Conservation (phyloP, 768 basidiomycete species). For the Pleurotus citrinopileatus region DNA sequence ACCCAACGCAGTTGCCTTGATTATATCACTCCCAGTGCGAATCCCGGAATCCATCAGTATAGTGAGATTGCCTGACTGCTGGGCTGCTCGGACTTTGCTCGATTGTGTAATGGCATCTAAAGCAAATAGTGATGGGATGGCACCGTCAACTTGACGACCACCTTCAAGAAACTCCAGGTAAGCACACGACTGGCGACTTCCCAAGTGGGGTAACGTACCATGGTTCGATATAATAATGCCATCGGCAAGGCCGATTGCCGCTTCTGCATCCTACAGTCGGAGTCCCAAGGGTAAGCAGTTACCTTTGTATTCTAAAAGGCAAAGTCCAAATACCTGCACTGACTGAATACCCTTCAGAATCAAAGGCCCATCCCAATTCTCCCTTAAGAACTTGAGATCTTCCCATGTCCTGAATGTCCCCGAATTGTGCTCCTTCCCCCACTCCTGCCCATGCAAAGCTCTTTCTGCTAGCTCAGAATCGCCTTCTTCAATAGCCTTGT, state of each 20-base stretch:
- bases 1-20: slow-evolving; percentile 82
- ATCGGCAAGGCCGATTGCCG: slow-evolving; percentile 59
- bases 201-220: slow-evolving; percentile 45
- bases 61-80: slow-evolving; percentile 56
- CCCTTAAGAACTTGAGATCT: slow-evolving; percentile 60
- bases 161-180: slow-evolving; percentile 32
- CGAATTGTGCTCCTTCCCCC: slow-evolving; percentile 60
- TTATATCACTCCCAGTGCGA: slow-evolving; percentile 76
- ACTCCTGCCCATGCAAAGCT: slow-evolving; percentile 53
- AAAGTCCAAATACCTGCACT: slow-evolving; percentile 32
- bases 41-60: slow-evolving; percentile 80
- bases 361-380: slow-evolving; percentile 78
- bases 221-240: slow-evolving; percentile 82
- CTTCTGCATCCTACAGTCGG: slow-evolving; percentile 70
- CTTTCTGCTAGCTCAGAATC: slow-evolving; percentile 39
- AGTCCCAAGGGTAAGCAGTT: background rate
- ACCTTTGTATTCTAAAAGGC: background rate
- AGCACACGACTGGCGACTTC: background rate
- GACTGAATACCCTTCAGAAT: slow-evolving; percentile 76
- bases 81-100: slow-evolving; percentile 50
- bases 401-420: slow-evolving; percentile 68
- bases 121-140: slow-evolving; percentile 67
- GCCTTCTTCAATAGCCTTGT: slow-evolving; percentile 38
- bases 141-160: slow-evolving; percentile 75
- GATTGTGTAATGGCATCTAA: slow-evolving; percentile 67